Evolutionary conservation across 2,329 filamentous ascomycete species (phyloP).

Genomic region (Colletotrichum camelliae): DNA sequence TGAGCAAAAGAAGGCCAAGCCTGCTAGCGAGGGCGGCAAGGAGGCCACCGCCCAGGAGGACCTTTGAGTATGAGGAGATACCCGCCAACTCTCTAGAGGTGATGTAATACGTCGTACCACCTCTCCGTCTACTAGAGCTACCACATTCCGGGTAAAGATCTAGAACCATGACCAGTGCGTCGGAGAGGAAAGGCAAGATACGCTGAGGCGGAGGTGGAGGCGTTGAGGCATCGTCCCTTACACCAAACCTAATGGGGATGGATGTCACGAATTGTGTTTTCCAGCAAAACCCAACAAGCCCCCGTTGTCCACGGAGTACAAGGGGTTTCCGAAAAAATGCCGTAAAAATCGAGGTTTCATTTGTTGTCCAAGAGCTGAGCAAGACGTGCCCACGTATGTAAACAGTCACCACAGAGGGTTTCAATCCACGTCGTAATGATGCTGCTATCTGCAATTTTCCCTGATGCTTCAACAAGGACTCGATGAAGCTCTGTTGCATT

Average conservation of each 20-base stretch:
- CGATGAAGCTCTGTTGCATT: neutral
- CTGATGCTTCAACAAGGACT: neutral
- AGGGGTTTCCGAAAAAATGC: neutral
- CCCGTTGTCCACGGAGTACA: neutral
- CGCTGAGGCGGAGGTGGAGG: neutral
- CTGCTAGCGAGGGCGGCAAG: constrained; percentile 63
- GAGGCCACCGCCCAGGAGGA: constrained; percentile 56
- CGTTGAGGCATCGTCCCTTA: neutral
- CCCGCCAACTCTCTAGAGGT: neutral
- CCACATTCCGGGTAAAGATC: neutral
- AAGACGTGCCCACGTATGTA: neutral
- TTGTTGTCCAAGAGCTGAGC: neutral
- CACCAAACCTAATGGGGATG: neutral
- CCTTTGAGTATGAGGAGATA: constrained; percentile 30
- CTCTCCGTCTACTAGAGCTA: neutral
- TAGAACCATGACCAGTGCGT: neutral
- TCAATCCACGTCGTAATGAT: neutral
- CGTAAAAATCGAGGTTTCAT: neutral
- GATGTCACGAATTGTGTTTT: neutral
- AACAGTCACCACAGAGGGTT: neutral
- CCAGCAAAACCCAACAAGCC: neutral
- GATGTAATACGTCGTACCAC: neutral
- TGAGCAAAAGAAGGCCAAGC: constrained; percentile 61
- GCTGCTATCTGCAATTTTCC: neutral
- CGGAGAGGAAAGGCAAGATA: neutral